Conservation (phyloP, 2,329 filamentous ascomycete genomes). For the Ophiostoma tasmaniense region DNA sequence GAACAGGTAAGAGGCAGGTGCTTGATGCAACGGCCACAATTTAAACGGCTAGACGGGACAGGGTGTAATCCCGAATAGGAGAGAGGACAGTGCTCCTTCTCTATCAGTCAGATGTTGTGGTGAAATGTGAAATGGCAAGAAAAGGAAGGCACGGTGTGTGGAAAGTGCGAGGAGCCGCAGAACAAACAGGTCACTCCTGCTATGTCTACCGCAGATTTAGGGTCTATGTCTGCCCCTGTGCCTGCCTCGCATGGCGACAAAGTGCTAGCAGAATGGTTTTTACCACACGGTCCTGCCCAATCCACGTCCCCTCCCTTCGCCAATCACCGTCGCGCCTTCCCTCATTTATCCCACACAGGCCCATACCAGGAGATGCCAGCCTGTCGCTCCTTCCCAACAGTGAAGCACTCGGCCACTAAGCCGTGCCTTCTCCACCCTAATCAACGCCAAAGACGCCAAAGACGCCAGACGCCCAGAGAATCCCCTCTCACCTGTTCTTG, state of each 20-base stretch:
- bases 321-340: constrained; percentile 12
- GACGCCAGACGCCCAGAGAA: not conserved
- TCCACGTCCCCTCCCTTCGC: constrained; percentile 5
- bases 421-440: not conserved
- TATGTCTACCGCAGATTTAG: not conserved
- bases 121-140: not conserved
- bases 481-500: not conserved
- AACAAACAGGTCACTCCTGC: not conserved
- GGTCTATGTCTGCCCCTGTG: not conserved
- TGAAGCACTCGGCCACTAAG: not conserved
- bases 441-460: not conserved
- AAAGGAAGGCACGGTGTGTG: not conserved
- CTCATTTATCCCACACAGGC: constrained; percentile 7
- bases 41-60: not conserved
- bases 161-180: not conserved
- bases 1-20: not conserved
- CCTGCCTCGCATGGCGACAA: not conserved
- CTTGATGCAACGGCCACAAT: not conserved
- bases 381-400: not conserved
- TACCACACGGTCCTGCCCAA: constrained; percentile 9
- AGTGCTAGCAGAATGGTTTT: not conserved
- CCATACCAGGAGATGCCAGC: not conserved
- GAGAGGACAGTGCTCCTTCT: not conserved
- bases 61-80: not conserved
- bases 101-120: not conserved